These are phyloP conservation scores for Lichtheimia hyalospora DNA, from an alignment of 371 early-diverging fungal species.

Conservation along the genomic window DNA sequence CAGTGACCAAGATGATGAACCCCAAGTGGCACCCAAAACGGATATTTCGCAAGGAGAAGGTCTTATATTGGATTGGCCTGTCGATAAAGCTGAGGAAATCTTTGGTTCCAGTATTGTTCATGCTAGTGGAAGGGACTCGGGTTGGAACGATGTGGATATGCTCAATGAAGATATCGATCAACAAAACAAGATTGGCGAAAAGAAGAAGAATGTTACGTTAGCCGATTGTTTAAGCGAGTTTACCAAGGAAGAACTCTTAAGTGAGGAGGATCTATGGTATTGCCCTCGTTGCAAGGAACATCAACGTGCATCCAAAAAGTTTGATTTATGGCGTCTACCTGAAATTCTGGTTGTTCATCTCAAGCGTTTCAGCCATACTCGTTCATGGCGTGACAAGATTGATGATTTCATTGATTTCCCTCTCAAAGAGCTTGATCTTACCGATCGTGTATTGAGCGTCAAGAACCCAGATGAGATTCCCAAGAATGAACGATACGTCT, in stretches of 20 bases:
- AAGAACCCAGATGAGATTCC: slow-evolving; percentile 22
- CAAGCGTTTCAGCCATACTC: slow-evolving; percentile 66
- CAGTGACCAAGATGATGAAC: neutral
- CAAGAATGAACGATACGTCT: slow-evolving; percentile 51
- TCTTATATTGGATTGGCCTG: slow-evolving; percentile 30
- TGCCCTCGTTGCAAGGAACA: slow-evolving; percentile 64
- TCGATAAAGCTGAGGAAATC: slow-evolving; percentile 25
- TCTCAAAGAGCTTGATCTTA: slow-evolving; percentile 66
- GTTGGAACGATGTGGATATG: slow-evolving; percentile 29
- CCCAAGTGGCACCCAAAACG: slow-evolving; percentile 4
- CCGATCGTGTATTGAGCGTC: slow-evolving; percentile 53
- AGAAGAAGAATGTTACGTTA: slow-evolving; percentile 33
- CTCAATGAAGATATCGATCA: slow-evolving; percentile 17
- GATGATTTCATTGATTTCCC: slow-evolving; percentile 84
- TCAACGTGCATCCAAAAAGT: slow-evolving; percentile 53
- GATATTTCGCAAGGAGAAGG: slow-evolving; percentile 35
- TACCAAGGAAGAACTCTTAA: slow-evolving; percentile 58
- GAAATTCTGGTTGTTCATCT: slow-evolving; percentile 60
- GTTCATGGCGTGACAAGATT: slow-evolving; percentile 83
- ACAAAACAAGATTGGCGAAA: slow-evolving; percentile 3
- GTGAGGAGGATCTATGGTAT: slow-evolving; percentile 65
- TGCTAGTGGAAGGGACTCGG: slow-evolving; percentile 17
- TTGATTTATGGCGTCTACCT: slow-evolving; percentile 60
- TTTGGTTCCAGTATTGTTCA: slow-evolving; percentile 27
- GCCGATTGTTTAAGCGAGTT: slow-evolving; percentile 65